phyloP scores from a whole-genome alignment of 495 filamentous ascomycete genomes.

The Neurospora hispaniola region DNA sequence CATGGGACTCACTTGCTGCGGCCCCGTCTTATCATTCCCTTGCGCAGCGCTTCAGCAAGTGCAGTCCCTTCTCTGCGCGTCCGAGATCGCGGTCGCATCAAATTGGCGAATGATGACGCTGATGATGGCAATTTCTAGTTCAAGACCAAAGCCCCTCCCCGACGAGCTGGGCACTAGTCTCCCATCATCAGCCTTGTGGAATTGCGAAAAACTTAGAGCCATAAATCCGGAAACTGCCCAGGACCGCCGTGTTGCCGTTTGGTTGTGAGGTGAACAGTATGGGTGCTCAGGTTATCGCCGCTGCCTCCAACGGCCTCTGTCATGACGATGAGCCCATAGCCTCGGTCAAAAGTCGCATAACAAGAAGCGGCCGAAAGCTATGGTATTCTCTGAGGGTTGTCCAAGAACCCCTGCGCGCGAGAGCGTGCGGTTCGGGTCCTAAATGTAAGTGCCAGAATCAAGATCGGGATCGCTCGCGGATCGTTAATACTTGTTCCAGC shows the following conservation, averaged over 20 bases:
- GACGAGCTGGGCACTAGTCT: neutral
- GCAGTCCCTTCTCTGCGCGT: neutral
- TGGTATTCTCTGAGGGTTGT: conserved; percentile 79
- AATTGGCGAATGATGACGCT: neutral
- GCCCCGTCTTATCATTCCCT: neutral
- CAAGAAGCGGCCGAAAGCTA: conserved; percentile 68
- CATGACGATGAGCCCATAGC: conserved; percentile 11
- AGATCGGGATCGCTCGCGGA: neutral
- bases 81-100: neutral
- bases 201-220: neutral
- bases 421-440: conserved; percentile 90
- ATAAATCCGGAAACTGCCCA: neutral
- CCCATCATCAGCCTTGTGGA: neutral
- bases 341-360: conserved; percentile 41
- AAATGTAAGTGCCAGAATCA: conserved; percentile 57
- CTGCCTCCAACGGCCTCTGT: conserved; percentile 17
- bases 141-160: neutral
- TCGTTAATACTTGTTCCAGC: conserved; percentile 39
- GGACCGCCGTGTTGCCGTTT: neutral
- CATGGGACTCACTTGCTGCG: neutral
- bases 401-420: conserved; percentile 90
- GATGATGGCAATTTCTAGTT: neutral
- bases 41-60: neutral
- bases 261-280: conserved; percentile 7
- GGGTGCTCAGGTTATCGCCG: conserved; percentile 21